Evolutionary conservation across 164 flowering plant species (phyloP), one percentile per base, ranked within the genome.

Genomic region (Magnolia kwangsiensis): DNA sequence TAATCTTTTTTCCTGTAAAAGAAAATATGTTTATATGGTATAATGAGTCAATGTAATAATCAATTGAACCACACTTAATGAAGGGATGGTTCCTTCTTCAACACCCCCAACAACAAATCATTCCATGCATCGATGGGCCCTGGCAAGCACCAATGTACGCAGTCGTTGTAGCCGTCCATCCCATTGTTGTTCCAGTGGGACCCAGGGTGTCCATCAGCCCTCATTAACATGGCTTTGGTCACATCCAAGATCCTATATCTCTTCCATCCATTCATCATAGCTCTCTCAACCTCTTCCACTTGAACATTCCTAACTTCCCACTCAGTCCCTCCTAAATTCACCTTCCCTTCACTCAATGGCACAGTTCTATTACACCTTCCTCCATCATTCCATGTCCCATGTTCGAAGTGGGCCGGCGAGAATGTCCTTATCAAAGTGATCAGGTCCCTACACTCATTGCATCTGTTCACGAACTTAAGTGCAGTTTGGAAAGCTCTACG

Each of bases 71-170:
- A 55, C 61, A 55, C 71, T 67, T 31, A 29, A 13, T 14, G 19
- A 19, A 51, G 3, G 11, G 63, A 63, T 21, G 50, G 70, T 59
- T 63, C 71, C 77, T 64, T 80, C 29, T 59, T 76, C 70, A 84
- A 29, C 70, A 75, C 61, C 27, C 82, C 90, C 80, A 92, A 27
- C 76, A 93, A 76, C 73, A 92, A 74, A 71, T 93, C 92, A 77
- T 84, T 93, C 98, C 98, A 95, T 0, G 78, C 75, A 76, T 95
- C 98, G n/a, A 93, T 77, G 0, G 97, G 96, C 21, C 98, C 98
- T 0, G 98, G 98, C 86, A 95, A 58, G 81, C 98, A 93, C 98
- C 98, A 93, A 58, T 95, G 98, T 4, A 88, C 83, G 58, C 98
- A 93, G 69, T 93, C 99, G 75, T 81, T 89, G 21, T 75, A 89